Evolutionary conservation across 208 protist species (phyloP).

Genomic region (Angomonas ambiguus): DNA sequence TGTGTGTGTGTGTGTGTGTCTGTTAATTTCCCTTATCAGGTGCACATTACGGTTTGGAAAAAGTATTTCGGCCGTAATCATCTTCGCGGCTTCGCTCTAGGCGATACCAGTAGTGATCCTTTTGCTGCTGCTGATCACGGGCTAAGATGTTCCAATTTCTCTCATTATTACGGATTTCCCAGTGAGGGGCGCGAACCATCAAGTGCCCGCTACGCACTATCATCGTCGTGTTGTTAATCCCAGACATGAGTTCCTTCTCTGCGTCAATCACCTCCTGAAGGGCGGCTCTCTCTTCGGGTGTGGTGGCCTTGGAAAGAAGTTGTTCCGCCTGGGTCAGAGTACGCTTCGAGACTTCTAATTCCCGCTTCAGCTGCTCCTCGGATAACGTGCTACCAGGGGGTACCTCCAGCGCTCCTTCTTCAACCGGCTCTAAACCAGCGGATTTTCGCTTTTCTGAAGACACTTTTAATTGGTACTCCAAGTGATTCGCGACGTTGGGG

Average conservation of each 20-base stretch:
- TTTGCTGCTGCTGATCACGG: constrained; percentile 84
- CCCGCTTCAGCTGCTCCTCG: constrained; percentile 12
- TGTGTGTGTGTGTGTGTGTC: no score
- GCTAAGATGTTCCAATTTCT: constrained; percentile 83
- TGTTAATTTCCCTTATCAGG: no score
- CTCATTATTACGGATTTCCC: constrained; percentile 85
- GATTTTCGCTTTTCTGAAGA: constrained; percentile 9
- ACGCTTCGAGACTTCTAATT: constrained; percentile 20
- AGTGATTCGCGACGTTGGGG: constrained; percentile 81
- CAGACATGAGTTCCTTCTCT: constrained; percentile 50
- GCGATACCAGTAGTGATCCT: constrained; percentile 87
- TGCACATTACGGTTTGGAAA: constrained; percentile 30
- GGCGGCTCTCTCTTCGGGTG: constrained; percentile 40
- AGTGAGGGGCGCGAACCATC: constrained; percentile 69
- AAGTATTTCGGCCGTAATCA: constrained; percentile 78
- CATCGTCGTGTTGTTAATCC: constrained; percentile 64
- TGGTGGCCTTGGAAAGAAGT: constrained; percentile 41
- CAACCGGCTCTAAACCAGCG: constrained; percentile 3
- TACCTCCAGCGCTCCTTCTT: background rate
- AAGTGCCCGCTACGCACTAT: constrained; percentile 72
- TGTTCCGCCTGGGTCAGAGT: constrained; percentile 43
- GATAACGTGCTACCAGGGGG: background rate
- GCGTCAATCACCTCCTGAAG: constrained; percentile 54
- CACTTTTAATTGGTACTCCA: constrained; percentile 66
- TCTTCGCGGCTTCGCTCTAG: constrained; percentile 75